Evolutionary conservation across 768 basidiomycete species (phyloP).

Genomic region (Leccinum olivaceopallidum): DNA sequence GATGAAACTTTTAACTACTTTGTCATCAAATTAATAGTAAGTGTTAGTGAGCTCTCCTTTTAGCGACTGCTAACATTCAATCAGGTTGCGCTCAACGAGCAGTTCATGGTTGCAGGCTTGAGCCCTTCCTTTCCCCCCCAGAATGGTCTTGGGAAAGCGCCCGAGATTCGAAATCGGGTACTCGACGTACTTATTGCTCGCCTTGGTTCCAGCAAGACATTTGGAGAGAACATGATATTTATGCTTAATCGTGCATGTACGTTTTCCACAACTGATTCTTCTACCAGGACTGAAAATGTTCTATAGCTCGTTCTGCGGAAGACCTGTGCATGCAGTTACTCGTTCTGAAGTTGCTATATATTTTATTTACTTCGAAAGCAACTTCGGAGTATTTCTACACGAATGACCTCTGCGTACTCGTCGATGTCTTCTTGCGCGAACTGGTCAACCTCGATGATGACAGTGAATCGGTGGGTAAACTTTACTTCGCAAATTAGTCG

Average conservation of each 20-base stretch:
- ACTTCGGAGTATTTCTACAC: conserved; percentile 98
- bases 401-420: conserved; percentile 93
- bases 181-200: conserved; percentile 83
- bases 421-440: conserved; percentile 97
- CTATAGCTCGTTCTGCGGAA: conserved; percentile 81
- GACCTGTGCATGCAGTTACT: conserved; percentile 94
- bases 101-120: conserved; percentile 93
- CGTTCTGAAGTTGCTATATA: conserved; percentile 91
- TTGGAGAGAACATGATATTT: conserved; percentile 98
- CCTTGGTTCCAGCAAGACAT: conserved; percentile 85
- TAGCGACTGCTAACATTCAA: conserved; percentile 9
- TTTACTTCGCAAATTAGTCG: neutral
- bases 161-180: conserved; percentile 70
- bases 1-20: conserved; percentile 96
- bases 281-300: conserved; percentile 7
- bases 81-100: conserved; percentile 92
- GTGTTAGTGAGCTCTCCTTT: conserved; percentile 25
- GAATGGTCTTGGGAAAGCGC: conserved; percentile 28
- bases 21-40: conserved; percentile 90
- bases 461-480: conserved; percentile 75
- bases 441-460: conserved; percentile 91
- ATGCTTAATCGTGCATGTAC: conserved; percentile 95
- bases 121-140: conserved; percentile 28
- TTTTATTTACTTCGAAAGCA: conserved; percentile 90
- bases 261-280: conserved; percentile 31